A percentile compares a stretch with the other conserved stretches of the same genome.
phyloP scores from a whole-genome alignment of 169 alveolate genomes.

The Eimeria sp. region DNA sequence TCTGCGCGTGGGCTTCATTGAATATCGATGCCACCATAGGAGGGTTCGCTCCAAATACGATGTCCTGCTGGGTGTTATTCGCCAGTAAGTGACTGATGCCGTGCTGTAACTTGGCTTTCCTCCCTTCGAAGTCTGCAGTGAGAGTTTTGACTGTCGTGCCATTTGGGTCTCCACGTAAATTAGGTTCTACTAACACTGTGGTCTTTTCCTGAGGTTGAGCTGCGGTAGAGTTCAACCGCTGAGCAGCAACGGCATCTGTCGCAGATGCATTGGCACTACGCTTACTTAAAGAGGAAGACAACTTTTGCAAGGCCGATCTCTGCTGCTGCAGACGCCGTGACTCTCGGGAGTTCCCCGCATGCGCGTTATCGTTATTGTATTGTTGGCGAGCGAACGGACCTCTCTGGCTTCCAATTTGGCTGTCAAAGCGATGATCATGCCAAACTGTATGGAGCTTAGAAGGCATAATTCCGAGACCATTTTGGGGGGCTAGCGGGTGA shows the following conservation, averaged over 20 bases:
- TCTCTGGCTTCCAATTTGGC: not conserved
- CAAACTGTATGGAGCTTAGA: not conserved
- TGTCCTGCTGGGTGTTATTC: not conserved
- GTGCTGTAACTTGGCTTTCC: not conserved
- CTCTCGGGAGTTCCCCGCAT: not conserved
- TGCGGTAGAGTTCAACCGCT: not conserved
- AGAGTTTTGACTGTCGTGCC: not conserved
- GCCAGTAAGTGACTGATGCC: not conserved
- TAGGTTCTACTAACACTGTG: not conserved
- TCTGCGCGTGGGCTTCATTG: not conserved
- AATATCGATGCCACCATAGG: not conserved
- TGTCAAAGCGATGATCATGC: conserved; percentile 34
- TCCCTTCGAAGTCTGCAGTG: not conserved
- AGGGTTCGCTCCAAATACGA: not conserved
- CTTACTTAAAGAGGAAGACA: not conserved
- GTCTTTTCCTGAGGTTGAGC: not conserved
- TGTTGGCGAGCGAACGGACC: conserved; percentile 18
- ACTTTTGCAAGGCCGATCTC: not conserved
- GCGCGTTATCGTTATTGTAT: not conserved
- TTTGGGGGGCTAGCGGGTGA: not conserved
- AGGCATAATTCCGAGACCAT: not conserved
- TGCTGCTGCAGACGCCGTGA: not conserved
- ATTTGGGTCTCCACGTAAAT: not conserved
- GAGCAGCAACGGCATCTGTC: not conserved
- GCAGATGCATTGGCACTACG: not conserved